phyloP scores from a whole-genome alignment of 805 yeast species.

The Spathaspora arborariae region DNA sequence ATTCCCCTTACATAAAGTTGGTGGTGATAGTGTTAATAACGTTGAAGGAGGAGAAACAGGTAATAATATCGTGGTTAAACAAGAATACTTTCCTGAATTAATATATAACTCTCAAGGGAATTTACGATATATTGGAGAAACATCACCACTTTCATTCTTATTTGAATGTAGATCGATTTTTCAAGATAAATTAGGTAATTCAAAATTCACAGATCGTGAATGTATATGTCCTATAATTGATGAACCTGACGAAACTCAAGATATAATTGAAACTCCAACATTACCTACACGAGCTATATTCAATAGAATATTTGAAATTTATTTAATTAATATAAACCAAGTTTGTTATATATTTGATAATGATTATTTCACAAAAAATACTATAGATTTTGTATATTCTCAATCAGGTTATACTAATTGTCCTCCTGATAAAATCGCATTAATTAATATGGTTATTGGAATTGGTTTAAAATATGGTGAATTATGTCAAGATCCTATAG shows the following conservation, averaged over 20 bases:
- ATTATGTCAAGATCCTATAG: slow-evolving; percentile 16
- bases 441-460: slow-evolving; percentile 37
- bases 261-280: slow-evolving; percentile 3
- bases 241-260: slow-evolving; percentile 19
- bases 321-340: slow-evolving; percentile 1
- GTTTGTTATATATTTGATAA: slow-evolving; percentile 6
- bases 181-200: slow-evolving; percentile 18
- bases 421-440: slow-evolving; percentile 18
- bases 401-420: slow-evolving; percentile 9
- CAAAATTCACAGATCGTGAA: slow-evolving; percentile 24
- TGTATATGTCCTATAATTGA: slow-evolving; percentile 36
- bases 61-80: neutral
- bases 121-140: slow-evolving; percentile 38
- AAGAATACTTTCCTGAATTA: neutral
- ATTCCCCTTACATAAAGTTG: slow-evolving; percentile 8
- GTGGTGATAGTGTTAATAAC: neutral
- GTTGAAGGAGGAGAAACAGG: neutral
- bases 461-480: slow-evolving; percentile 34
- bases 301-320: neutral
- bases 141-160: slow-evolving; percentile 37
- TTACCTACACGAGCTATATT: slow-evolving; percentile 10
- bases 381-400: slow-evolving; percentile 33
- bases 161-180: slow-evolving; percentile 38
- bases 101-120: slow-evolving; percentile 18
- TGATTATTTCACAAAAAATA: slow-evolving; percentile 29